Conservation (phyloP, 2,329 filamentous ascomycete species). For the Grosmannia clavigera region DNA sequence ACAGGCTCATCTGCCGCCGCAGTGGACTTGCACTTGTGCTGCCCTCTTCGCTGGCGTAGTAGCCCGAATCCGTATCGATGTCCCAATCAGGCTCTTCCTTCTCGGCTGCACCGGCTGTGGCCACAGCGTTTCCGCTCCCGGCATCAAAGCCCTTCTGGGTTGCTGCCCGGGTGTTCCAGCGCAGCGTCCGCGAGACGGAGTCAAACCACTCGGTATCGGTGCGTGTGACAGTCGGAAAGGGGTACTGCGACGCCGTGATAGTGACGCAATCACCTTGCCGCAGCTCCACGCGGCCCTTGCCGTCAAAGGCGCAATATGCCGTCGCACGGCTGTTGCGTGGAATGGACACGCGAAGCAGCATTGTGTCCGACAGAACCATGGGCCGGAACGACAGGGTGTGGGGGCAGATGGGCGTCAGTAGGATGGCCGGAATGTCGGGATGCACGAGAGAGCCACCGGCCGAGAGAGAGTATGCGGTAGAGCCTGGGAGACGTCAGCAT, state of each 20-base stretch:
- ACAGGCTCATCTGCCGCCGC: conserved; percentile 59
- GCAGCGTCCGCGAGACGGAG: conserved; percentile 77
- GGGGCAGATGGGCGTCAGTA: conserved; percentile 93
- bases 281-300: conserved; percentile 89
- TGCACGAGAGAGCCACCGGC: conserved; percentile 92
- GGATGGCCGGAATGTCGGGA: conserved; percentile 90
- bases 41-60: conserved; percentile 60
- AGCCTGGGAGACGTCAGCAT: conserved; percentile 30
- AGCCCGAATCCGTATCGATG: conserved; percentile 78
- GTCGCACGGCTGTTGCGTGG: conserved; percentile 78
- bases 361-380: conserved; percentile 93
- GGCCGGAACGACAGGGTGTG: conserved; percentile 94
- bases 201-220: conserved; percentile 93
- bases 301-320: conserved; percentile 94
- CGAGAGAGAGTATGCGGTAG: conserved; percentile 90
- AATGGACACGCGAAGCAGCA: conserved; percentile 80
- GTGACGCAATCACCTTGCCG: conserved; percentile 91
- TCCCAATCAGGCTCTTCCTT: conserved; percentile 65
- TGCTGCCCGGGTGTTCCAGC: conserved; percentile 90
- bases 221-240: conserved; percentile 90
- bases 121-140: conserved; percentile 27
- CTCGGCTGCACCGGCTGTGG: conserved; percentile 26
- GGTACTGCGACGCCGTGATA: conserved; percentile 89
- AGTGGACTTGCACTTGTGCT: conserved; percentile 55
- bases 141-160: conserved; percentile 80